Evolutionary conservation across 257 asterid species (phyloP).

Genomic region (Haberlea rhodopensis): DNA sequence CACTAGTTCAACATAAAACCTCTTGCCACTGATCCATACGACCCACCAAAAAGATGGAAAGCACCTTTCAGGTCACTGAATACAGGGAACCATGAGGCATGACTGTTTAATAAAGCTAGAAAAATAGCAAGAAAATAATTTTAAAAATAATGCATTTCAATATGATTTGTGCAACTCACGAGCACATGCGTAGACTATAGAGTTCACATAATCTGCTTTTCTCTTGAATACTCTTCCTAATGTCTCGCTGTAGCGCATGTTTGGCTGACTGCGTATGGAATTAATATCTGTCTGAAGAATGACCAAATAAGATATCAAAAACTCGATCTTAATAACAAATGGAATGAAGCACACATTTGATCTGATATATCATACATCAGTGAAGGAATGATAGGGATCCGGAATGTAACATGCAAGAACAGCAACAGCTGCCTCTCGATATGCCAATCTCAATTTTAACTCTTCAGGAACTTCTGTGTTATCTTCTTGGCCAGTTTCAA

Average conservation of each 20-base stretch:
- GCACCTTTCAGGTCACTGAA: neutral
- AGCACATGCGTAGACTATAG: slow-evolving; percentile 89
- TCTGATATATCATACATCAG: slow-evolving; percentile 45
- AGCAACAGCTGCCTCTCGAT: slow-evolving; percentile 97
- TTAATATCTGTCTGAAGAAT: slow-evolving; percentile 78
- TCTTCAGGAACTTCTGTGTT: slow-evolving; percentile 89
- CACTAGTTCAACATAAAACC: slow-evolving; percentile 6
- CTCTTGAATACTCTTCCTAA: slow-evolving; percentile 78
- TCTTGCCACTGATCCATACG: slow-evolving; percentile 8
- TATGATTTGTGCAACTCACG: slow-evolving; percentile 61
- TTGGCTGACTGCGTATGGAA: slow-evolving; percentile 81
- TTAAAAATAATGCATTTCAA: slow-evolving; percentile 6
- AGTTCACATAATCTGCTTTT: slow-evolving; percentile 77
- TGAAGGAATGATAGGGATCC: slow-evolving; percentile 71
- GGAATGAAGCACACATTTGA: slow-evolving; percentile 20
- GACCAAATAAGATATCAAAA: slow-evolving; percentile 23
- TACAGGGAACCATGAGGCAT: slow-evolving; percentile 6
- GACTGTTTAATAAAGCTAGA: neutral
- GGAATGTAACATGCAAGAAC: slow-evolving; percentile 89
- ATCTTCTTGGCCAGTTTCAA: slow-evolving; percentile 99
- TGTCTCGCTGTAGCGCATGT: slow-evolving; percentile 61
- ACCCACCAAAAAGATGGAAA: neutral
- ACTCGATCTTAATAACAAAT: slow-evolving; percentile 18
- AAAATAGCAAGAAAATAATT: slow-evolving; percentile 11
- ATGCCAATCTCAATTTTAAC: slow-evolving; percentile 87